Base-by-base conservation (phyloP, 441 rosid species). In the Geranium incanum region DNA sequence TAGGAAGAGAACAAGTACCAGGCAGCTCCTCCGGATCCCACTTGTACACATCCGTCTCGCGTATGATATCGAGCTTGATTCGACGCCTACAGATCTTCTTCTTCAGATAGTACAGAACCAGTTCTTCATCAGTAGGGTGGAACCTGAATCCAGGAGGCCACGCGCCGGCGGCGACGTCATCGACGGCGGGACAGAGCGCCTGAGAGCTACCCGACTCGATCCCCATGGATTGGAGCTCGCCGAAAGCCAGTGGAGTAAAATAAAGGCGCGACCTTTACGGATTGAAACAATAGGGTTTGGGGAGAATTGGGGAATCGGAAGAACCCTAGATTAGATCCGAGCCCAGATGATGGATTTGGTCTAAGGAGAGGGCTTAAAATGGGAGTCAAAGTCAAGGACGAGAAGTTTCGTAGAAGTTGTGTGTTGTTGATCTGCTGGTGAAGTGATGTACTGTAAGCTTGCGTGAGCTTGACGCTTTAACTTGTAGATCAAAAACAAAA, bases 141-240 rank as follows among this genome's bases (percentile, higher is more conserved):
- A 39, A 39, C 89, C 98, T 79, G 76, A 93, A 93, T 55, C 98
- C 97, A 1, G 98, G 98, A 4, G 97, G 97, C 85, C 92, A 88
- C 21, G 50, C 11, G 50, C 50, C 59, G 59, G 59, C 13, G 59
- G 12, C 16, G 11, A 76, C 72, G 0, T 84, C 84, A 0, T 79
- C 86, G 69, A 74, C 79, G 43, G 43, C 43, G 43, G 43, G 43
- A 7, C 43, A 39, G 36, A 62, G 74, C 64, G 55, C 75, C 70
- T 77, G 66, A 69, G 84, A 69, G 6, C 79, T 75, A 68, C 55
- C 86, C 0, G 79, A 33, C 36, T 52, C 59, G 41, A 77, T 77
- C 73, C 68, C 70, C 87, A 86, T 81, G 50, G 50, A 43, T 11
- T 39, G 43, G 6, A 0, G 43, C 43, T 39, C 50, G 11, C 50